Evolutionary conservation across 805 yeast genomes (phyloP).

Genomic region (Ogataea nakhonphanomensis): DNA sequence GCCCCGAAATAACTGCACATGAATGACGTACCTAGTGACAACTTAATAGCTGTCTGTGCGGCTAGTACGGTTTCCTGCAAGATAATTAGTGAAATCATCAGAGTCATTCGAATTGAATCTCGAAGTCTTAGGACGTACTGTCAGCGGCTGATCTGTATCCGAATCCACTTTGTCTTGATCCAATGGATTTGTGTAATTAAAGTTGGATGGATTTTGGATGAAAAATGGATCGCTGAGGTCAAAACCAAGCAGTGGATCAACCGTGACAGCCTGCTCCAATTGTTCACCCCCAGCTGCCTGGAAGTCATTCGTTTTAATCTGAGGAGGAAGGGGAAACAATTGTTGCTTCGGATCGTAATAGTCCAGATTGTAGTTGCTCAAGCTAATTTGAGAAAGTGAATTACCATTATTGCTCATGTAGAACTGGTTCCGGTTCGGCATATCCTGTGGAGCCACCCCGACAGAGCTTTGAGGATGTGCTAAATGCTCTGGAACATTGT

Average conservation of each 20-base stretch:
- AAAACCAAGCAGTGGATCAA: slow-evolving; percentile 40
- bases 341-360: slow-evolving; percentile 23
- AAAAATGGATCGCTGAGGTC: slow-evolving; percentile 48
- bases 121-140: slow-evolving; percentile 13
- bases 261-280: slow-evolving; percentile 14
- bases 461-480: not conserved
- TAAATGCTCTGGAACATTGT: slow-evolving; percentile 20
- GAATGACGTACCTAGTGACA: not conserved
- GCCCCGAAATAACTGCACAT: no score
- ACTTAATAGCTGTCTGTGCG: slow-evolving; percentile 12
- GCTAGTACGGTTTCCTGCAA: slow-evolving; percentile 9
- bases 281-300: slow-evolving; percentile 5
- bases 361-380: slow-evolving; percentile 23
- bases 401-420: slow-evolving; percentile 9
- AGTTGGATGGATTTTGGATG: slow-evolving; percentile 46
- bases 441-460: not conserved
- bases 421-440: slow-evolving; percentile 5
- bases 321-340: slow-evolving; percentile 21
- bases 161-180: not conserved
- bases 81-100: slow-evolving; percentile 16
- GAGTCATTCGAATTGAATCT: slow-evolving; percentile 23
- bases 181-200: slow-evolving; percentile 31
- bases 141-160: not conserved
- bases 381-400: slow-evolving; percentile 21
- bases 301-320: slow-evolving; percentile 6